These are phyloP conservation scores for Hyphopichia buzzinii DNA, from an alignment of 1,139 yeast species.

Conservation along the genomic window DNA sequence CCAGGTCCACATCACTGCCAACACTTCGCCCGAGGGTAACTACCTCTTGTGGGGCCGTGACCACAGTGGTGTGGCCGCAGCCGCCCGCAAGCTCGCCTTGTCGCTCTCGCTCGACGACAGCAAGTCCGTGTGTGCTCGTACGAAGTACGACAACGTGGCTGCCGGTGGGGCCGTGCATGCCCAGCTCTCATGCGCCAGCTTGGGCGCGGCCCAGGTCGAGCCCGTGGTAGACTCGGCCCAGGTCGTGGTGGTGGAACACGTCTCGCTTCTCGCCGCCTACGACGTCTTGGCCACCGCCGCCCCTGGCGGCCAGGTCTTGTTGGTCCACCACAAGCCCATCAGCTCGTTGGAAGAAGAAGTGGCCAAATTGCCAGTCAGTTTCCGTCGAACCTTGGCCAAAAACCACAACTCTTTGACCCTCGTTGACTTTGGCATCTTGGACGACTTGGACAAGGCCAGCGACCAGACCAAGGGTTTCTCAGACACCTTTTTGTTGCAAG, in stretches of 20 bases:
- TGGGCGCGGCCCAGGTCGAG: constrained; percentile 13
- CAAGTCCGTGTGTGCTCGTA: constrained; percentile 53
- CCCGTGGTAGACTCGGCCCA: constrained; percentile 55
- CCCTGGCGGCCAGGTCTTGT: constrained; percentile 55
- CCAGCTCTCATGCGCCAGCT: constrained; percentile 52
- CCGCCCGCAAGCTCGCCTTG: constrained; percentile 68
- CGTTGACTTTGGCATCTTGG: constrained; percentile 61
- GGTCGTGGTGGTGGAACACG: constrained; percentile 61
- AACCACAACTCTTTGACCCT: constrained; percentile 53
- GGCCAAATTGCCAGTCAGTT: constrained; percentile 48
- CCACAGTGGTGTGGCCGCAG: constrained; percentile 50
- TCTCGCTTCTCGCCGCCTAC: constrained; percentile 49
- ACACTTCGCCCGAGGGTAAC: constrained; percentile 46
- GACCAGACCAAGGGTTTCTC: constrained; percentile 79
- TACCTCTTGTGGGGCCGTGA: constrained; percentile 71
- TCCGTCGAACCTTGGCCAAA: constrained; percentile 54
- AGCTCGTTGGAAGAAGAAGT: constrained; percentile 44
- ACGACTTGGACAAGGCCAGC: constrained; percentile 40
- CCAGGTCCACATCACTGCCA: constrained; percentile 31
- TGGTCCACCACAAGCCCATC: constrained; percentile 42
- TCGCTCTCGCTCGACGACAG: constrained; percentile 66
- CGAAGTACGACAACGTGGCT: constrained; percentile 66
- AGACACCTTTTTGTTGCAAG: constrained; percentile 69
- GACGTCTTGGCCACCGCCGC: constrained; percentile 63
- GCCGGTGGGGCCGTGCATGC: constrained; percentile 80